Base-by-base conservation (phyloP, 306 rosid genomes). In the Fragaria nilgerrensis region DNA sequence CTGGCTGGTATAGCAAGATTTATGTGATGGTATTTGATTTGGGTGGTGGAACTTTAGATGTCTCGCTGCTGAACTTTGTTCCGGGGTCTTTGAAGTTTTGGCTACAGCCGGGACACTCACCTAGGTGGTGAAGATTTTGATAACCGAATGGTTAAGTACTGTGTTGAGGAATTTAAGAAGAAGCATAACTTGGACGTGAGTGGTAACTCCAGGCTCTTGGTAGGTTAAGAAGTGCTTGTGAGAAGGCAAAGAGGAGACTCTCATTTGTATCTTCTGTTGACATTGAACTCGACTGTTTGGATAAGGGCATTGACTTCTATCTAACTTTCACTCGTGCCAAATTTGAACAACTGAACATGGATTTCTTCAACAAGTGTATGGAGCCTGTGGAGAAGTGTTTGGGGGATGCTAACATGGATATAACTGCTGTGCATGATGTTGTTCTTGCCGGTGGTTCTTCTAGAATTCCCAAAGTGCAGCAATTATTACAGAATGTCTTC, bases 11-110 rank as follows among this genome's bases (percentile, higher is more conserved):
- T 29, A 29, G 32, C 32, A 29, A 29, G 32, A 29, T 0, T 2
- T 2, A 58, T 58, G 64, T 58, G 34, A 23, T 58, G 64, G 13
- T 58, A 58, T 23, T 22, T 56, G 63, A 56, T 9, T n/a, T 56
- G 63, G 63, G 63, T n/a, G 63, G 29, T 56, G 63, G 63, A n/a
- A 56, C 63, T 56, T 8, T 56, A 9, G 63, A 56, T 56, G 63
- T 56, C 13, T 56, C 32, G 9, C 14, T 56, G 63, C 63, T 56
- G 9, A n/a, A 0, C 5, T 58, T 7, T 3, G 64, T 23, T 10
- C 29, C 5, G 34, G 62, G 3, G 64, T 23, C 17, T 10, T 8
- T 58, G 64, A 58, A 58, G 64, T 58, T 9, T 7, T 7, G 15
- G 34, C 64, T 3, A 58, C 64, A 0, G 32, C 34, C 2, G 64